These are phyloP conservation scores for Enteropsectra breve DNA, from an alignment of 371 early-diverging fungal species.

Conservation along the genomic window DNA sequence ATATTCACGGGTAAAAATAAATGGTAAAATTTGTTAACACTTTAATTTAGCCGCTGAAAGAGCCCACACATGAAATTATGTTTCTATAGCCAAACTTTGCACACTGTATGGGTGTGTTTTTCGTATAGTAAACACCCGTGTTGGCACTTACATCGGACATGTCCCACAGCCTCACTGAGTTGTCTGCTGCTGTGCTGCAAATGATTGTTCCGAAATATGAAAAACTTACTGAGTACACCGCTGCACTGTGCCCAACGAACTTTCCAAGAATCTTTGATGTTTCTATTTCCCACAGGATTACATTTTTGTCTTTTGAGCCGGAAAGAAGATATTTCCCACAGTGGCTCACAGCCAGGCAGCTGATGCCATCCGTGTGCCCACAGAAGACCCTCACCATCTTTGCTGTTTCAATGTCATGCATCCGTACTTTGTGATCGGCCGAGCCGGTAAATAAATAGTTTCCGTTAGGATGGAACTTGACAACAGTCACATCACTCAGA, in stretches of 20 bases:
- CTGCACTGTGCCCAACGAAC: constrained; percentile 73
- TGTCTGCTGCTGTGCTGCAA: constrained; percentile 77
- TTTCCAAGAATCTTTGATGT: constrained; percentile 75
- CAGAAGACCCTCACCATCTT: constrained; percentile 79
- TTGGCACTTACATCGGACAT: constrained; percentile 63
- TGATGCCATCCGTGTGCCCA: constrained; percentile 75
- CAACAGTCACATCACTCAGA: constrained; percentile 80
- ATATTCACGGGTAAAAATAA: too few relatives aligned
- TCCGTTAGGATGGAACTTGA: constrained; percentile 92
- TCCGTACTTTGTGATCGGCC: constrained; percentile 76
- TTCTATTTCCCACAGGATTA: constrained; percentile 90
- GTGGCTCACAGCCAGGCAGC: constrained; percentile 74
- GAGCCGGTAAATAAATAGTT: constrained; percentile 88
- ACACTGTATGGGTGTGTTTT: constrained; percentile 76
- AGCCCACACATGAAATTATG: constrained; percentile 64
- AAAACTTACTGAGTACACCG: constrained; percentile 77
- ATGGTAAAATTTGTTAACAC: too few relatives aligned
- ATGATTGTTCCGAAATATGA: constrained; percentile 75
- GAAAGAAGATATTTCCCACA: constrained; percentile 83
- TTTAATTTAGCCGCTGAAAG: constrained; percentile 45
- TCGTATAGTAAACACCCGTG: constrained; percentile 72
- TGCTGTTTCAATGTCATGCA: constrained; percentile 88
- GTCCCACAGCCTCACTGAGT: constrained; percentile 85
- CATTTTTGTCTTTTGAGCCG: constrained; percentile 72
- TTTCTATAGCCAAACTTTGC: constrained; percentile 79